These are phyloP conservation scores for Thelonectria olida DNA, from an alignment of 2,329 filamentous ascomycete genomes.

Conservation along the genomic window DNA sequence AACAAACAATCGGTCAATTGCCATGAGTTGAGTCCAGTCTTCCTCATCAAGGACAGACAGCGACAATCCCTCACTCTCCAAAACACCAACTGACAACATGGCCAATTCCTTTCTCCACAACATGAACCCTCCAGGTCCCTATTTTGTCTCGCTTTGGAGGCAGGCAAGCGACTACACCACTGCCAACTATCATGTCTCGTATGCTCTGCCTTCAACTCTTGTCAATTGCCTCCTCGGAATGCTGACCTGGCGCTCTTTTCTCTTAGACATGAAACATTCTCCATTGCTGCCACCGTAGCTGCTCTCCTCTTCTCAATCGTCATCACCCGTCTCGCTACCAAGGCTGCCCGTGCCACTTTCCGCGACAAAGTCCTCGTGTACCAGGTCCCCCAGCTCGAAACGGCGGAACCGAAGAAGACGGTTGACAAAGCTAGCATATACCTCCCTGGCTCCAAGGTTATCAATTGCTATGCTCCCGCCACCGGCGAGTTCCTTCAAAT, in stretches of 20 bases:
- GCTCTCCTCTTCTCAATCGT: constrained; percentile 44
- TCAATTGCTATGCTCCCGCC: constrained; percentile 90
- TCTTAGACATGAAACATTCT: constrained; percentile 39
- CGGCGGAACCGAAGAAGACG: constrained; percentile 64
- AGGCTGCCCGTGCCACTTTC: constrained; percentile 31
- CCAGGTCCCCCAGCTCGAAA: constrained; percentile 68
- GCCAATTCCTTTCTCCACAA: not conserved
- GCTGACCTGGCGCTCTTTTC: constrained; percentile 7
- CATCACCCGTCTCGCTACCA: constrained; percentile 42
- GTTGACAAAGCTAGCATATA: constrained; percentile 71
- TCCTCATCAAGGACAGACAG: not conserved
- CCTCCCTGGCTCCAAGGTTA: constrained; percentile 70
- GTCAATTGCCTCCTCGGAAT: not conserved
- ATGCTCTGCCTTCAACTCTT: constrained; percentile 12
- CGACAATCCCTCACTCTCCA: not conserved
- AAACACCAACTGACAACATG: constrained; percentile 10
- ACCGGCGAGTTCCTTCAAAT: constrained; percentile 85
- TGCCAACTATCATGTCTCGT: constrained; percentile 38
- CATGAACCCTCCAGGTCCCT: constrained; percentile 33
- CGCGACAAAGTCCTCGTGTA: constrained; percentile 62
- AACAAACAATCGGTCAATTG: not conserved
- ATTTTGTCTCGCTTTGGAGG: constrained; percentile 31
- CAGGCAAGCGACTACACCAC: constrained; percentile 32
- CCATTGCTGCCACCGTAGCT: constrained; percentile 40
- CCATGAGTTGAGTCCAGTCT: not conserved